These are phyloP conservation scores for Bidens hawaiensis DNA, from an alignment of 140 eudicot species.

Conservation along the genomic window DNA sequence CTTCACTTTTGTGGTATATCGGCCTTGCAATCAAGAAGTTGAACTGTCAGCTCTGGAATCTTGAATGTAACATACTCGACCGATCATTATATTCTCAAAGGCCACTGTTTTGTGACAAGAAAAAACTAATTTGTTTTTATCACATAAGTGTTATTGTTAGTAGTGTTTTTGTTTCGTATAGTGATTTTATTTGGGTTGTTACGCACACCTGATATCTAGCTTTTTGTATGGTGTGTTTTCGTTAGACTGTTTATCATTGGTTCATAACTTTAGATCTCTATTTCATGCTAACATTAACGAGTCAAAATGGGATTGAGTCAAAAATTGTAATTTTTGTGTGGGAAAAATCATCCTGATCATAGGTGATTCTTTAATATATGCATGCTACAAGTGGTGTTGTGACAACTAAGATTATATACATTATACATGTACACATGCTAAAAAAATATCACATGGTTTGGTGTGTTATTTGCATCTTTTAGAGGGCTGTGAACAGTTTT, in stretches of 20 bases:
- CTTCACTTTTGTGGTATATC: conserved; percentile 72
- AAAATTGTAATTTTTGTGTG: too few species aligned
- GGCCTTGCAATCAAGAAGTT: conserved; percentile 79
- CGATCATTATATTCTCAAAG: background rate
- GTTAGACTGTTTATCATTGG: background rate
- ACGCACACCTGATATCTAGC: background rate
- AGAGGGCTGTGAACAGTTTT: too few species aligned
- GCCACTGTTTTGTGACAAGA: background rate
- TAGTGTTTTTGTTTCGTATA: background rate
- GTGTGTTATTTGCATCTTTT: too few species aligned
- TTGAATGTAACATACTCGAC: background rate
- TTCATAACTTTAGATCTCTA: too few species aligned
- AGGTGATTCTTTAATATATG: too few species aligned
- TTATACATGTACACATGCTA: too few species aligned
- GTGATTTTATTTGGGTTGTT: background rate
- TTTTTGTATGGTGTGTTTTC: background rate
- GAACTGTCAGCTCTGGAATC: conserved; percentile 66
- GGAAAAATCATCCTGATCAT: too few species aligned
- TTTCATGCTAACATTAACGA: too few species aligned
- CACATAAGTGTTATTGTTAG: background rate
- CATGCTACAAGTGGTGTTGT: too few species aligned
- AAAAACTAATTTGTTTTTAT: background rate
- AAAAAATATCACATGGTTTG: too few species aligned
- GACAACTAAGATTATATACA: too few species aligned
- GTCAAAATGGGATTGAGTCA: too few species aligned